These are phyloP conservation scores for Schwanniomyces polymorphus DNA, from an alignment of 805 yeast genomes.

Conservation along the genomic window DNA sequence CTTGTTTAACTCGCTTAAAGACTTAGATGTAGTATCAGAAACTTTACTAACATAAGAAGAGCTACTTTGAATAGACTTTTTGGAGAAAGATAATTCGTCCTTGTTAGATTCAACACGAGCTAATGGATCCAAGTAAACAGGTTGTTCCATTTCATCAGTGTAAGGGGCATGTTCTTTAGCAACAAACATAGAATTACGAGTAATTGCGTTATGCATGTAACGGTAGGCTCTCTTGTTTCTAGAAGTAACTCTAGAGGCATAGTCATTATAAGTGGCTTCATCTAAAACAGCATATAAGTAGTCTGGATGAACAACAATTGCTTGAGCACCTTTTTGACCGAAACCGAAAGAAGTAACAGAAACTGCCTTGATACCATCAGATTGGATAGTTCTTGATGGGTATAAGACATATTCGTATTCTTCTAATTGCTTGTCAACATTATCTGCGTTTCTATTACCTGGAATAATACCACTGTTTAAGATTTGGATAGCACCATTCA, in stretches of 20 bases:
- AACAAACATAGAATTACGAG: conserved; percentile 85
- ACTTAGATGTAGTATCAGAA: conserved; percentile 61
- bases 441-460: conserved; percentile 98
- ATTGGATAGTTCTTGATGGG: conserved; percentile 91
- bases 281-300: conserved; percentile 85
- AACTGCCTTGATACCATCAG: conserved; percentile 97
- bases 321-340: conserved; percentile 99
- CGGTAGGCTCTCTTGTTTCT: conserved; percentile 91
- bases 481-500: conserved; percentile 96
- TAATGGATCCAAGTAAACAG: conserved; percentile 94
- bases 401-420: conserved; percentile 85
- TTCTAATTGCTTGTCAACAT: conserved; percentile 80
- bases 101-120: conserved; percentile 61
- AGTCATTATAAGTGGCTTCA: conserved; percentile 66
- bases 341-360: conserved; percentile 97
- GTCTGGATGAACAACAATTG: conserved; percentile 87
- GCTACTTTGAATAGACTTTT: conserved; percentile 51
- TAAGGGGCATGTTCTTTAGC: conserved; percentile 95
- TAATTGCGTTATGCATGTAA: conserved; percentile 93
- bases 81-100: conserved; percentile 47
- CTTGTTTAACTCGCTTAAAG: conserved; percentile 57
- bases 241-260: conserved; percentile 65
- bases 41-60: conserved; percentile 44
- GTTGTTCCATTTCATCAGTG: conserved; percentile 80
- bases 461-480: conserved; percentile 92